A percentile compares a stretch with the other conserved stretches of the same genome.
phyloP scores from a whole-genome alignment of 129 eudicot species.

The Sambucus nigra region DNA sequence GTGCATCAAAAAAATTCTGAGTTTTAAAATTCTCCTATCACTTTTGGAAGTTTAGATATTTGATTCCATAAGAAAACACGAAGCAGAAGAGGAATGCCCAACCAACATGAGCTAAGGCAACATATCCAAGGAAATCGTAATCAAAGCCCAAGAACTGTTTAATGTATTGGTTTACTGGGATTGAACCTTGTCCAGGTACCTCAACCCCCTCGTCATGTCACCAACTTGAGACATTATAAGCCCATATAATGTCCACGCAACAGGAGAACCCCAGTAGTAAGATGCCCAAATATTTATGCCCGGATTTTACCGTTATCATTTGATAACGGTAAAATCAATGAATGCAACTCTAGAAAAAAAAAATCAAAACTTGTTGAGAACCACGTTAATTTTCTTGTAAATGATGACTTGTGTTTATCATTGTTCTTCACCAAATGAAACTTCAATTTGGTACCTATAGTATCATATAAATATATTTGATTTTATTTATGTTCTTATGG shows the following conservation, averaged over 20 bases:
- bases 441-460: no score
- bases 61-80: conserved; percentile 39
- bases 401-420: no score
- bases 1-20: neutral
- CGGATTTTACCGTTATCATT: no score
- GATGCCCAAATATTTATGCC: no score
- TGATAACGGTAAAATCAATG: no score
- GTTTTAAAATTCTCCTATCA: conserved; percentile 12
- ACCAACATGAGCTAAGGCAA: conserved; percentile 28
- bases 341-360: no score
- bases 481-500: no score
- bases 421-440: no score
- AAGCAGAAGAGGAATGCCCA: conserved; percentile 37
- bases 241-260: conserved; percentile 86
- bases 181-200: conserved; percentile 26
- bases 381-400: no score
- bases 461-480: no score
- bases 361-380: no score
- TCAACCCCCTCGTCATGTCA: conserved; percentile 18
- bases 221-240: conserved; percentile 72
- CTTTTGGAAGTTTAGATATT: conserved; percentile 41
- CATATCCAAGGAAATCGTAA: conserved; percentile 22
- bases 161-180: conserved; percentile 26
- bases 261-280: conserved; percentile 89
- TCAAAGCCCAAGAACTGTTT: conserved; percentile 22